A percentile compares a stretch with the other conserved stretches of the same genome.
Conservation (phyloP, 2,329 filamentous ascomycete genomes). For the Lachnellula willkommii region DNA sequence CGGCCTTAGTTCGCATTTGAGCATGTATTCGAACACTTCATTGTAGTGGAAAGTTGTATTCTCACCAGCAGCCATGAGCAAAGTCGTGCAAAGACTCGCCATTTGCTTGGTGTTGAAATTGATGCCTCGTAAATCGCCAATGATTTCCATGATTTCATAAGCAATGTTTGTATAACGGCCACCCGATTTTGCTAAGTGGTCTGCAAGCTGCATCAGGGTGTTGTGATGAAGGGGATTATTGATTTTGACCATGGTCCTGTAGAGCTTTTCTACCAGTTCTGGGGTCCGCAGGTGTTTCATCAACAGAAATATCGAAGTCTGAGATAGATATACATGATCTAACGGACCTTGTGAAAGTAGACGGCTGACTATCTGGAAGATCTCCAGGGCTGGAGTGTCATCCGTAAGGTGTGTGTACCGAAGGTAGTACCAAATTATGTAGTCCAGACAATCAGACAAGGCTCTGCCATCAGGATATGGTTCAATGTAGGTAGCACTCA, state of each 20-base stretch:
- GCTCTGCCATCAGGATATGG: conserved; percentile 19
- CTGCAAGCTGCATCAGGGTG: conserved; percentile 27
- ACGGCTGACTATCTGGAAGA: conserved; percentile 2
- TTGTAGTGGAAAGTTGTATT: conserved; percentile 40
- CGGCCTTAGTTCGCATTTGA: conserved; percentile 56
- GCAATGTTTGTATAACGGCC: conserved; percentile 39
- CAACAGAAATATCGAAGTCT: conserved; percentile 21
- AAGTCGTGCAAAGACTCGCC: conserved; percentile 51
- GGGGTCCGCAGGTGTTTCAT: conserved; percentile 11
- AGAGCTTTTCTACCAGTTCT: conserved; percentile 18
- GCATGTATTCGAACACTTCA: conserved; percentile 49
- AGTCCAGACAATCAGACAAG: conserved; percentile 22
- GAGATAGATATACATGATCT: conserved; percentile 12
- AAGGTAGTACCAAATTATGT: conserved; percentile 18
- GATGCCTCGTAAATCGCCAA: conserved; percentile 33
- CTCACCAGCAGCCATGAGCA: conserved; percentile 44
- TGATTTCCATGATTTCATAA: conserved; percentile 39
- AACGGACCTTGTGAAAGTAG: conserved; percentile 8
- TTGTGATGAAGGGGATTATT: conserved; percentile 19
- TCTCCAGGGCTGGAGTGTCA: background rate
- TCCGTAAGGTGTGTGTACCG: background rate
- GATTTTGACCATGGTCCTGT: conserved; percentile 11
- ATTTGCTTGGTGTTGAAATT: conserved; percentile 43
- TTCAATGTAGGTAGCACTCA: conserved; percentile 18
- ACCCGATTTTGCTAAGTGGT: conserved; percentile 36